Evolutionary conservation across 2,329 filamentous ascomycete genomes (phyloP).

Genomic region (Mollisiaceae sp.): DNA sequence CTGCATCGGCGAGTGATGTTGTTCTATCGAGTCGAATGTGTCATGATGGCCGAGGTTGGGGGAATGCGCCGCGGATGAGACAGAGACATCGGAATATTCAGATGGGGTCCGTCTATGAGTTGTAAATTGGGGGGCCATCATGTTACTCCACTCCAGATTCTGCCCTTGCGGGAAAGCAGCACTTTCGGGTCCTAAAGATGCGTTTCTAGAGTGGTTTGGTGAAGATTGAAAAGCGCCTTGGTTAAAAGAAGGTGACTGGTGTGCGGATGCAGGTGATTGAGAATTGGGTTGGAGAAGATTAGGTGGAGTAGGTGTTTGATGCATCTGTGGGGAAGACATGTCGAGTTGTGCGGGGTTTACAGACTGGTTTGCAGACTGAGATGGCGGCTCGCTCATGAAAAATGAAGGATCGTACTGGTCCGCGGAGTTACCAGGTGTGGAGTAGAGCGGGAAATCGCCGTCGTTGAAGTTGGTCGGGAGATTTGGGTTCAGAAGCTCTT

Average conservation of each 20-base stretch:
- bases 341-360: constrained; percentile 53
- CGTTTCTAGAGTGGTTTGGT: constrained; percentile 41
- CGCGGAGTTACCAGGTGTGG: constrained; percentile 54
- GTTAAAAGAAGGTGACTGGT: constrained; percentile 42
- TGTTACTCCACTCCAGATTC: constrained; percentile 61
- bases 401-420: constrained; percentile 67
- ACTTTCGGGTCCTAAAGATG: constrained; percentile 43
- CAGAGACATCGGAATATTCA: constrained; percentile 90
- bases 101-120: constrained; percentile 84
- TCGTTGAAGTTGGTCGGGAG: constrained; percentile 57
- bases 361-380: constrained; percentile 48
- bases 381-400: constrained; percentile 58
- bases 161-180: constrained; percentile 53
- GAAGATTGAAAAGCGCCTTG: constrained; percentile 41
- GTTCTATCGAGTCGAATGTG: constrained; percentile 73
- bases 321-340: constrained; percentile 50
- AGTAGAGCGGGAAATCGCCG: constrained; percentile 70
- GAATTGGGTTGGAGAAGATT: constrained; percentile 38
- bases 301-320: constrained; percentile 39
- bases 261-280: constrained; percentile 43
- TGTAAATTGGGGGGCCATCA: constrained; percentile 68
- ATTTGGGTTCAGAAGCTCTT: constrained; percentile 54
- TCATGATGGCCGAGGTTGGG: constrained; percentile 81
- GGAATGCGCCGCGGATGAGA: constrained; percentile 83
- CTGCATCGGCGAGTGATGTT: constrained; percentile 80